Conservation (phyloP, 768 basidiomycete genomes). For the Calocybe indica region DNA sequence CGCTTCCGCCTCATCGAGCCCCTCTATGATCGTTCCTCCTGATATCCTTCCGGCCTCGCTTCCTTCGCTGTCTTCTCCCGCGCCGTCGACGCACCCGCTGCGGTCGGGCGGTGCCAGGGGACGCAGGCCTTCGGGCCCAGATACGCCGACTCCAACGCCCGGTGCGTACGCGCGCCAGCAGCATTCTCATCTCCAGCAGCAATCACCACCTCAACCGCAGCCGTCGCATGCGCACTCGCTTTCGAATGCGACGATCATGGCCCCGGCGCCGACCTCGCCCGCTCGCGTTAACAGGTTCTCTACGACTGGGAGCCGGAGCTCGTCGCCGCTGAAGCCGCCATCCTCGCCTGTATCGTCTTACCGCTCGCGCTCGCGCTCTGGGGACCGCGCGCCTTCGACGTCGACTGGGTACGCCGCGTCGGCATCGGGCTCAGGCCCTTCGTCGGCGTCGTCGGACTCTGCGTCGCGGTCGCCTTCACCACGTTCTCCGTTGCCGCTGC, state of each 20-base stretch:
- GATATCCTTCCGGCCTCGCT: slow-evolving; percentile 39
- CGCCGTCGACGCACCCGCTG: slow-evolving; percentile 31
- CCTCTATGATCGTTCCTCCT: slow-evolving; percentile 19
- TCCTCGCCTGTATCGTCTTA: neutral
- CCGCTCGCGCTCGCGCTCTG: neutral
- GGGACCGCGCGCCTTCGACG: slow-evolving; percentile 40
- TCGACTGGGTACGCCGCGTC: slow-evolving; percentile 52
- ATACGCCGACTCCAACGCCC: slow-evolving; percentile 32
- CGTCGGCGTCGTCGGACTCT: too few relatives aligned
- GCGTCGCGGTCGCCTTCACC: too few relatives aligned
- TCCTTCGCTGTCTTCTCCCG: slow-evolving; percentile 21
- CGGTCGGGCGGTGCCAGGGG: slow-evolving; percentile 13
- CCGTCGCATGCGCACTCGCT: slow-evolving; percentile 36
- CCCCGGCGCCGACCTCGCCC: slow-evolving; percentile 24
- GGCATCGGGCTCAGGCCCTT: slow-evolving; percentile 26
- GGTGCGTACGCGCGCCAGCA: slow-evolving; percentile 21
- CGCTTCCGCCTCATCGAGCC: too few relatives aligned
- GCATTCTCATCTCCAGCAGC: too few relatives aligned
- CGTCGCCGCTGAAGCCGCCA: neutral
- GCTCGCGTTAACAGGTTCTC: too few relatives aligned
- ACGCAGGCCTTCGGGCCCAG: slow-evolving; percentile 26
- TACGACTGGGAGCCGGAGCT: too few relatives aligned
- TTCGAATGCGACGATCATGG: slow-evolving; percentile 44
- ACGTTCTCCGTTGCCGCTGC: slow-evolving; percentile 25
- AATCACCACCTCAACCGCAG: too few relatives aligned